Evolutionary conservation across 345 rosid genomes (phyloP), one percentile per base, ranked within the genome.

Genomic region (Combretum micranthum): DNA sequence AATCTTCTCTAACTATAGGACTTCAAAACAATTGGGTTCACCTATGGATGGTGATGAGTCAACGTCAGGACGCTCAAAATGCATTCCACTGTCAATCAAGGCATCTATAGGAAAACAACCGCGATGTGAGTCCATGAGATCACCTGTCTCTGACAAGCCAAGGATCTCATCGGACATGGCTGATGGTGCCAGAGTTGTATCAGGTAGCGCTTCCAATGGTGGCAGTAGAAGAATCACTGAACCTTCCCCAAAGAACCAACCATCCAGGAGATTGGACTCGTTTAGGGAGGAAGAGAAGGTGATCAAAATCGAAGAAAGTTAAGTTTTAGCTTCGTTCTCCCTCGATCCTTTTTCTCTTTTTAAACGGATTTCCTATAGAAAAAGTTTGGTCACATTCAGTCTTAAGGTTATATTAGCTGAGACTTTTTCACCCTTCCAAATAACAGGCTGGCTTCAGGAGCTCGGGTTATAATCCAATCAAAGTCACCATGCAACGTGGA

Each of bases 391-490:
- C 46, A 57, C 17, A 32, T 15, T 55, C 20, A 50, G 25, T 20
- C 70, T 42, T 50, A 53, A 57, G 15, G 45, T 42, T n/a, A 52
- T 42, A 21, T 42, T 23, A 37, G 20, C 42, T 20, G 56, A 52
- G 21, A 55, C 46, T 39, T 47, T 32, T 42, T 18, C 21, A 17
- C 9, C 16, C 43, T 57, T 75, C 53, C 52, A 61, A 37, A 18
- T 60, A 68, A 68, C 96, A 93, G 99, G 81, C 97, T 93, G 80
- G 94, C 99, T 79, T 93, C 99, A 52, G 99, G 96, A 80, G 99
- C 99, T 49, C 77, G 92, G 67, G 88, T 93, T 80, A 79, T 83
- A 87, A 93, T 93, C 59, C 82, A 93, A 67, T 83, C 99, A 0
- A 83, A 83, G 69, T 76, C 73, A 43, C 69, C 93, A 15, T 60